Conservation (phyloP, 495 filamentous ascomycete genomes). For the Wilcoxina mikolae region DNA sequence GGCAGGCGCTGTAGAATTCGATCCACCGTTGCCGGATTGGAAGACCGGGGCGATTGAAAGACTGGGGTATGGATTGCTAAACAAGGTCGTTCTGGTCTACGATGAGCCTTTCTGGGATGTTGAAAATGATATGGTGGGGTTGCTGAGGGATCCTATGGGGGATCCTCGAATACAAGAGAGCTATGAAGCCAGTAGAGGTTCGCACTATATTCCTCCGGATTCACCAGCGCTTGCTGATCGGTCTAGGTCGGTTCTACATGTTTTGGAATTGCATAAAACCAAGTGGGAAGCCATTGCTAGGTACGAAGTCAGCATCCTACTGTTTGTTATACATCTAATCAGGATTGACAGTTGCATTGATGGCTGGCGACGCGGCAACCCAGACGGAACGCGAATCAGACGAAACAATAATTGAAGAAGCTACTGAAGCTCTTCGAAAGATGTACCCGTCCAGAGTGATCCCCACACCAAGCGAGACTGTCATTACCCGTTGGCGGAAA, state of each 20-base stretch:
- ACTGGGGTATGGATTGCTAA: constrained; percentile 86
- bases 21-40: constrained; percentile 71
- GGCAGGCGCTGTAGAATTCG: constrained; percentile 54
- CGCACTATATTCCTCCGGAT: constrained; percentile 34
- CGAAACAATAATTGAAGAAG: constrained; percentile 59
- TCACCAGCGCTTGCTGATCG: constrained; percentile 18
- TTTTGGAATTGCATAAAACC: constrained; percentile 93
- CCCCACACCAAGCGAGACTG: constrained; percentile 66
- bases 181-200: constrained; percentile 43
- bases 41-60: constrained; percentile 68
- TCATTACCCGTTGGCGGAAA: constrained; percentile 85
- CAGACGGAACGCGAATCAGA: constrained; percentile 65
- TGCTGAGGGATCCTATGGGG: constrained; percentile 55
- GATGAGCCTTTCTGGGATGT: constrained; percentile 83
- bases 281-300: constrained; percentile 66
- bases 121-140: constrained; percentile 84
- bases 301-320: neutral
- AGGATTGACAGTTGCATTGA: constrained; percentile 53
- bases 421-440: constrained; percentile 54
- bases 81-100: constrained; percentile 90
- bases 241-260: constrained; percentile 74
- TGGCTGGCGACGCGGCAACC: constrained; percentile 90
- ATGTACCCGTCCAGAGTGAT: constrained; percentile 49
- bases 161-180: constrained; percentile 46
- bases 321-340: constrained; percentile 10